Evolutionary conservation across 2,329 filamentous ascomycete genomes (phyloP), one percentile per base, ranked within the genome.

Genomic region (Epichloe typhina): DNA sequence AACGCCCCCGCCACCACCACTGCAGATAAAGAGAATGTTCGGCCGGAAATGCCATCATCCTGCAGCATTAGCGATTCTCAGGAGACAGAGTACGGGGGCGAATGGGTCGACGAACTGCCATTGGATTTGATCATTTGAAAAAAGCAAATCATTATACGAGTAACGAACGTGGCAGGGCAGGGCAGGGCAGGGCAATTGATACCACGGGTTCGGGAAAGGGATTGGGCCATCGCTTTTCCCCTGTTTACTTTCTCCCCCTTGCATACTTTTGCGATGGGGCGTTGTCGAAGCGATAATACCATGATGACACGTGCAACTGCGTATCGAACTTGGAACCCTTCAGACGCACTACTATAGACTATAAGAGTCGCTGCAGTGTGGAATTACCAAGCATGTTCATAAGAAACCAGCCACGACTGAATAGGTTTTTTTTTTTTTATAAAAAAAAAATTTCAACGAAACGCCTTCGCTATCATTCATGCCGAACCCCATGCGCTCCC

Each of bases 31-130:
- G 62, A 66, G 33, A 63, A 61, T 26, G 41, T 52, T 0, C 47
- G 50, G 1, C 58, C 54, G 39, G 17, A 11, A n/a, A 35, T 21
- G 26, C 50, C 35, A 15, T 33, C 35, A 15, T 33, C n/a, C 13
- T 17, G 39, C 46, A 50, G 41, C 1, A 47, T 47, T 0, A 42
- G 52, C 37, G 60, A 58, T 11, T 69, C 66, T 9, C 67, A 69
- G 50, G 67, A 69, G 56, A 60, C 66, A 1, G 65, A 67, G 23
- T 69, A 68, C 17, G 67, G 66, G 5, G 67, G 67, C 3, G 64
- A 59, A 11, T 69, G 67, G 67, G 55, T 69, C 4, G 67, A 69
- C 26, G 65, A 69, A 17, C 53, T 65, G n/a, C 64, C 60, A 1
- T 51, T 59, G 5, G 66, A 68, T 26, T 46, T 67, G 37, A 31